Conservation (phyloP, 1,284 basidiomycete species). For the Leccinum cinnamomeum region DNA sequence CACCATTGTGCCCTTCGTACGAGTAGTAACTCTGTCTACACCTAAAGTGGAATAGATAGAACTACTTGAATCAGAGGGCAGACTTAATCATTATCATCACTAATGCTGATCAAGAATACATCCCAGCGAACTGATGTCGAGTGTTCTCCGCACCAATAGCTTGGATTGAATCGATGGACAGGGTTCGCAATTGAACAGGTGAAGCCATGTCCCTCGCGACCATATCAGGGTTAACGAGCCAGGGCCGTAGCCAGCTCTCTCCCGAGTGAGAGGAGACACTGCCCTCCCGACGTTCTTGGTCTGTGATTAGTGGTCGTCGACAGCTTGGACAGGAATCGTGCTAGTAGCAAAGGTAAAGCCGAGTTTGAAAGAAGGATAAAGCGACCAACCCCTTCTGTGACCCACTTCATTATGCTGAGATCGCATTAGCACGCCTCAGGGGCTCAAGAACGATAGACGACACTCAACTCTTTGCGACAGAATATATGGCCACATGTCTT, state of each 20-base stretch:
- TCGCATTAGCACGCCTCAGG: slow-evolving; percentile 16
- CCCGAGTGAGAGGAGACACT: background rate
- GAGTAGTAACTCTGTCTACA: slow-evolving; percentile 26
- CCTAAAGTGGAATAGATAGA: slow-evolving; percentile 26
- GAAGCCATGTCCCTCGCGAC: slow-evolving; percentile 19
- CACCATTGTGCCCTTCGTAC: slow-evolving; percentile 12
- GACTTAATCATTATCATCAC: slow-evolving; percentile 12
- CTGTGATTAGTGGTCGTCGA: slow-evolving; percentile 45
- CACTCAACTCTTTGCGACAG: slow-evolving; percentile 67
- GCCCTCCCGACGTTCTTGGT: slow-evolving; percentile 17
- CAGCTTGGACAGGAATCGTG: slow-evolving; percentile 65
- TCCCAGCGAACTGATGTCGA: slow-evolving; percentile 42
- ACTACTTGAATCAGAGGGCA: slow-evolving; percentile 22
- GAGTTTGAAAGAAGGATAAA: slow-evolving; percentile 4
- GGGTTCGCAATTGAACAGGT: slow-evolving; percentile 22
- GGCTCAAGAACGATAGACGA: background rate
- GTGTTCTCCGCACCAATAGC: slow-evolving; percentile 20
- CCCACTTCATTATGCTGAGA: slow-evolving; percentile 63
- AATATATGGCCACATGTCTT: slow-evolving; percentile 70
- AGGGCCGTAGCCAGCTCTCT: slow-evolving; percentile 25
- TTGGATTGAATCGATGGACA: slow-evolving; percentile 17
- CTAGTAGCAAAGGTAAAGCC: slow-evolving; percentile 35
- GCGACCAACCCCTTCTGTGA: slow-evolving; percentile 51
- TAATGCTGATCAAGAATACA: slow-evolving; percentile 48
- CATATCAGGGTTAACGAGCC: slow-evolving; percentile 23